These are phyloP conservation scores for Clarireedia hainanense DNA, from an alignment of 2,329 filamentous ascomycete species.

Conservation along the genomic window DNA sequence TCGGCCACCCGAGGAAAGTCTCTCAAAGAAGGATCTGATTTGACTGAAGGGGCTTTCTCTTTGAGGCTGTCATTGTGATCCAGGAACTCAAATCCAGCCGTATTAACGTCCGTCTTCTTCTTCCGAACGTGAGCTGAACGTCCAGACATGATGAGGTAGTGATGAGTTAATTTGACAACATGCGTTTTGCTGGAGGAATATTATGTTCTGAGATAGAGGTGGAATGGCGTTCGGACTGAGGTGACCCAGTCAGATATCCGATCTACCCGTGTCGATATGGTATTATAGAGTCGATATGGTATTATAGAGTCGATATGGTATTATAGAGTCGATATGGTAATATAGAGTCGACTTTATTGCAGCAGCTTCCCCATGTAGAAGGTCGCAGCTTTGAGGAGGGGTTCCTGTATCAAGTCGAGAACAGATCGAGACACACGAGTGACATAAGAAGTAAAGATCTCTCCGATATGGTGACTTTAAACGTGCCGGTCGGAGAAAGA, in stretches of 20 bases:
- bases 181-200: background rate
- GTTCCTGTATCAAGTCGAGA: too few relatives aligned
- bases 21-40: slow-evolving; percentile 1
- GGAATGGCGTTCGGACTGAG: background rate
- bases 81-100: slow-evolving; percentile 2
- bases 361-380: too few relatives aligned
- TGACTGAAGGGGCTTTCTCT: background rate
- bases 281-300: too few relatives aligned
- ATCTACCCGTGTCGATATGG: too few relatives aligned
- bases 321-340: too few relatives aligned
- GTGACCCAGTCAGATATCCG: background rate
- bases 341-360: too few relatives aligned
- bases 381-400: too few relatives aligned
- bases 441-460: too few relatives aligned
- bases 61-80: slow-evolving; percentile 2
- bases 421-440: too few relatives aligned
- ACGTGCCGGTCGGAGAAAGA: too few relatives aligned
- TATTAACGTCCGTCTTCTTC: slow-evolving; percentile 41
- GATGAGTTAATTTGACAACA: background rate
- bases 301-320: too few relatives aligned
- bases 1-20: background rate
- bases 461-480: too few relatives aligned
- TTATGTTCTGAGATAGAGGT: background rate
- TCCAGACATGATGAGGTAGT: slow-evolving; percentile 39
- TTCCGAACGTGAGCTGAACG: slow-evolving; percentile 49